Base-by-base conservation (phyloP, 2,329 filamentous ascomycete species). In the Drechslerella stenobrocha region DNA sequence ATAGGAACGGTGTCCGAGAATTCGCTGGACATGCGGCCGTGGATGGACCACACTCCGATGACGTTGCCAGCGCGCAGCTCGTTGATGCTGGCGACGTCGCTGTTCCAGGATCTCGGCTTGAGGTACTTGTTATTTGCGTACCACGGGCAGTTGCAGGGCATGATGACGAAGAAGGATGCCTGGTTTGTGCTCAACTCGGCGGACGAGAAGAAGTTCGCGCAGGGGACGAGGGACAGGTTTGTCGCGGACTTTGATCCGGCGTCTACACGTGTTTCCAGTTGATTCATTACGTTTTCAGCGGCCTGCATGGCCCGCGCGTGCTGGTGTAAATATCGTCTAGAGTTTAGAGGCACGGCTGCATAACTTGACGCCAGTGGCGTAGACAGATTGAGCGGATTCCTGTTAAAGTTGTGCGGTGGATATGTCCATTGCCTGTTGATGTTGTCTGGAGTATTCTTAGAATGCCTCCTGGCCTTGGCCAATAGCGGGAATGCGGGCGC, bases 21-120 rank as follows among this genome's bases (percentile, higher is more conserved):
- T 35, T 58, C 82, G 18, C 84, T 98, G 35, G 93, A 98, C 77
- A 81, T 98, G 8, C 82, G 92, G 5, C 91, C 91, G 1, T 98
- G 93, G 93, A 96, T 98, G 90, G 93, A 98, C 76, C 92, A 96
- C 76, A 98, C 93, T 0, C 93, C 93, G 0, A 88, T 98, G 46
- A 97, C 93, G 0, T 81, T 97, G 15, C 88, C 90, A 40, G 85
- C 84, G 20, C 83, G 85, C 70, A 85, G 86, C 13, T 87, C 82
- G 64, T 84, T 98, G 66, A 86, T 91, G 75, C 82, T 97, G n/a
- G 89, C 89, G 2, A 86, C 95, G 22, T 86, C 83, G 60, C 95
- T 98, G 82, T 97, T 98, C 77, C 90, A 96, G 78, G 92, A 92
- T 75, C 83, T 98, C 6, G 93, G 93, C 18, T 78, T 98, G 69